Conservation (phyloP, 805 yeast species). For the Schizosaccharomyces cryophilus region DNA sequence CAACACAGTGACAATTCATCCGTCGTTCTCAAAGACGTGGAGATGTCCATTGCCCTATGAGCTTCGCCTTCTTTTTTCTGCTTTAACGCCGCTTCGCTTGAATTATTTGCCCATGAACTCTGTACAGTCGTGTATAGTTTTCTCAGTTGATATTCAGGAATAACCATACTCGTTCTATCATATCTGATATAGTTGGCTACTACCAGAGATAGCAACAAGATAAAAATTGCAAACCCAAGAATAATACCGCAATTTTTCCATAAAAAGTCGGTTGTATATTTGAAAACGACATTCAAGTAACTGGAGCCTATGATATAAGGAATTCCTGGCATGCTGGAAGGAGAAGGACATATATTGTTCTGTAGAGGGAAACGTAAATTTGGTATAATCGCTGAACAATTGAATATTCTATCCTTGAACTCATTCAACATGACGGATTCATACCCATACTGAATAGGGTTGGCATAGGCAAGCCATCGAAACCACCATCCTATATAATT, state of each 20-base stretch:
- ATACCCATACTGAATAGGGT: conserved; percentile 23
- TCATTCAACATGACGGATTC: conserved; percentile 25
- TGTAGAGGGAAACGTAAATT: conserved; percentile 13
- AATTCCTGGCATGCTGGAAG: conserved; percentile 31
- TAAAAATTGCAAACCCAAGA: conserved; percentile 29
- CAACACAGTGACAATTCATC: conserved; percentile 33
- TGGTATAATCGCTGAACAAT: conserved; percentile 21
- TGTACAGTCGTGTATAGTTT: conserved; percentile 8
- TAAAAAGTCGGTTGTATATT: conserved; percentile 22
- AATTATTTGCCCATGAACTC: conserved; percentile 3
- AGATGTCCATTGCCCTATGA: background rate
- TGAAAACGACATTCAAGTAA: conserved; percentile 22
- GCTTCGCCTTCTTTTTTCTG: conserved; percentile 13
- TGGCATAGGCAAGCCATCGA: conserved; percentile 24
- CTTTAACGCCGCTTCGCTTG: conserved; percentile 5
- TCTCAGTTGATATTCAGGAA: conserved; percentile 25
- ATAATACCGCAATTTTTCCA: conserved; percentile 25
- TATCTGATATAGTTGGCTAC: conserved; percentile 32
- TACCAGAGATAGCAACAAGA: conserved; percentile 27
- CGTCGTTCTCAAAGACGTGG: background rate
- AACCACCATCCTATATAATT: conserved; percentile 26
- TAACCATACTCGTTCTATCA: conserved; percentile 24
- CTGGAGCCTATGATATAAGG: conserved; percentile 26
- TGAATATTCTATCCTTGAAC: conserved; percentile 19
- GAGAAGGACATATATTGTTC: conserved; percentile 28